A percentile compares a stretch with the other conserved stretches of the same genome.
These are phyloP conservation scores for Acanthamoeba healyi DNA, from an alignment of 208 protist genomes.

Conservation along the genomic window DNA sequence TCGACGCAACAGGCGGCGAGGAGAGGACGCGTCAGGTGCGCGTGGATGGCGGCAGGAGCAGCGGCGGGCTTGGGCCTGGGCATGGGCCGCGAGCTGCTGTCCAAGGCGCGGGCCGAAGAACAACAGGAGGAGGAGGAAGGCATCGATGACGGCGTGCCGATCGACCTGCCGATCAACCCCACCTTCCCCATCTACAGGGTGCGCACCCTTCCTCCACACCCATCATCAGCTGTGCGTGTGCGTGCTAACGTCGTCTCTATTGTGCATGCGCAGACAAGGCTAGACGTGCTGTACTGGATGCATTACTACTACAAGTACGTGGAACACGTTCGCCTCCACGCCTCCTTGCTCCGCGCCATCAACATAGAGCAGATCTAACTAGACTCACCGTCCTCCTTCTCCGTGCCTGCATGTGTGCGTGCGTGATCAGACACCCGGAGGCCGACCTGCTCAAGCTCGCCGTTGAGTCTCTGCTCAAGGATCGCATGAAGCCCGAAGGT, in stretches of 20 bases:
- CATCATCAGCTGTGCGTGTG: not conserved
- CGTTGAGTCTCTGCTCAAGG: conserved; percentile 1
- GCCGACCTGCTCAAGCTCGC: conserved; percentile 25
- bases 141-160: not conserved
- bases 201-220: not conserved
- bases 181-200: conserved; percentile 22
- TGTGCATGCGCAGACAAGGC: not conserved
- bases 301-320: conserved; percentile 38
- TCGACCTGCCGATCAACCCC: not conserved
- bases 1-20: not conserved
- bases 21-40: not conserved
- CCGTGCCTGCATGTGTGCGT: not conserved
- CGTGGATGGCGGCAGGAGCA: not conserved
- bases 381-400: too few species aligned
- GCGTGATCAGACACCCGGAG: not conserved
- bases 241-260: not conserved
- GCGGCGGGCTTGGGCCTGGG: not conserved
- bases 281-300: conserved; percentile 15
- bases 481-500: conserved; percentile 19
- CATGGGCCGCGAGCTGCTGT: not conserved
- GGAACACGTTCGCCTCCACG: not conserved
- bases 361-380: too few species aligned
- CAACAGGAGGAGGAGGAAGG: too few species aligned
- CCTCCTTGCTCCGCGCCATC: not conserved
- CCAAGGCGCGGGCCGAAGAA: not conserved